phyloP scores from a whole-genome alignment of 2,329 filamentous ascomycete genomes.

The Xylaria sp. region DNA sequence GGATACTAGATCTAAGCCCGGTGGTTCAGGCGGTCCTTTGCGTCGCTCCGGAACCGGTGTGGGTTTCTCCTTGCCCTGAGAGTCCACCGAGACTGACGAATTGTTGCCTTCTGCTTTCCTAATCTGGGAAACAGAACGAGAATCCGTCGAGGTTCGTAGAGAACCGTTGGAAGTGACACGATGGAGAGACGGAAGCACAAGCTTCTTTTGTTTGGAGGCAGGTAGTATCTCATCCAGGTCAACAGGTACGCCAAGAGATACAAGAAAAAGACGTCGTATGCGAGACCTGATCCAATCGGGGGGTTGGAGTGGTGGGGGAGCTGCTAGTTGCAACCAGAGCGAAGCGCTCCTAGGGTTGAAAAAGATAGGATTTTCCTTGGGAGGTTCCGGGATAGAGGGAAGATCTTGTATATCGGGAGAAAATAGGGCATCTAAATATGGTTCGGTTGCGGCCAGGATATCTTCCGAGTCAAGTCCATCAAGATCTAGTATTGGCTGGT shows the following conservation, averaged over 20 bases:
- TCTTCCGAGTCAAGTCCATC: constrained; percentile 63
- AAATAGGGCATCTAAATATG: constrained; percentile 70
- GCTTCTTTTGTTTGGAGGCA: constrained; percentile 96
- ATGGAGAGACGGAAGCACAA: constrained; percentile 77
- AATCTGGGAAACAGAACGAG: constrained; percentile 50
- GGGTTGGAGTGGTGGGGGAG: constrained; percentile 89
- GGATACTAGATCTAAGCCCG: constrained; percentile 76
- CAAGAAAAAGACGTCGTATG: constrained; percentile 91
- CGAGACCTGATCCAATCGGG: constrained; percentile 98
- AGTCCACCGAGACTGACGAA: constrained; percentile 62
- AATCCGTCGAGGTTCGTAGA: constrained; percentile 58
- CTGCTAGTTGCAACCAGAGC: constrained; percentile 94
- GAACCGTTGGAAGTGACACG: constrained; percentile 52
- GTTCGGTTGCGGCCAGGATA: constrained; percentile 61
- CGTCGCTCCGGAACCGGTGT: constrained; percentile 45
- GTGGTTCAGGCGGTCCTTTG: constrained; percentile 67
- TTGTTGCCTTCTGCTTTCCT: constrained; percentile 54
- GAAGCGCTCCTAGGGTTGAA: constrained; percentile 85
- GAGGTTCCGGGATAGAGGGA: constrained; percentile 52
- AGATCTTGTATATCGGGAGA: constrained; percentile 58
- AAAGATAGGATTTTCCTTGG: constrained; percentile 68
- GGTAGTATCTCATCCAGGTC: constrained; percentile 97
- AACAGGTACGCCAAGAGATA: constrained; percentile 92
- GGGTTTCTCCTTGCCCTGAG: constrained; percentile 54
- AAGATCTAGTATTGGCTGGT: constrained; percentile 69